Evolutionary conservation across 2,329 filamentous ascomycete genomes (phyloP).

Genomic region (Penicillium sp.): DNA sequence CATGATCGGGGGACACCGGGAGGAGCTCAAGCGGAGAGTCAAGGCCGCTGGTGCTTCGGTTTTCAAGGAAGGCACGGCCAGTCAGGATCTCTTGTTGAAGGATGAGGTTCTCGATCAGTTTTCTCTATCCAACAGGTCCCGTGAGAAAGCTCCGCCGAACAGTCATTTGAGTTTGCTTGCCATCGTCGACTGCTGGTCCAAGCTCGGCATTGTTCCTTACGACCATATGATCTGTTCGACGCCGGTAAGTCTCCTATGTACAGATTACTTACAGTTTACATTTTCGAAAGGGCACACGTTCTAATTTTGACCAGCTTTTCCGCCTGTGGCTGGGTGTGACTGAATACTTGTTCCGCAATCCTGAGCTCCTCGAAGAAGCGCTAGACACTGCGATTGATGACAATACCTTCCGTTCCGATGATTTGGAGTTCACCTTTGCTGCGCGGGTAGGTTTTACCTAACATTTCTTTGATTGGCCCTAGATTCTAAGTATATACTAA

Average conservation of each 20-base stretch:
- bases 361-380: conserved; percentile 73
- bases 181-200: conserved; percentile 98
- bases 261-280: not conserved
- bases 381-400: conserved; percentile 84
- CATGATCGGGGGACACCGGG: conserved; percentile 79
- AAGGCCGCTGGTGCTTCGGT: conserved; percentile 73
- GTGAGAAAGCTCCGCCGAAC: conserved; percentile 66
- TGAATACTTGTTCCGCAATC: conserved; percentile 87
- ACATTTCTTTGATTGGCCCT: not conserved
- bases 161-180: conserved; percentile 90
- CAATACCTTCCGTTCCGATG: conserved; percentile 87
- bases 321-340: conserved; percentile 95
- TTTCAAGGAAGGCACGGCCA: conserved; percentile 52
- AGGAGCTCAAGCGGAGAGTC: conserved; percentile 70
- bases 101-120: conserved; percentile 86
- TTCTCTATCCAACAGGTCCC: conserved; percentile 67
- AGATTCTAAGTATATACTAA: not conserved
- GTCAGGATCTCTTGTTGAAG: conserved; percentile 63
- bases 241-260: conserved; percentile 53
- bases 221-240: conserved; percentile 99
- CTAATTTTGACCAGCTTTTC: conserved; percentile 59
- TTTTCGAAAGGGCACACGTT: not conserved
- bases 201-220: conserved; percentile 87
- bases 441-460: conserved; percentile 55
- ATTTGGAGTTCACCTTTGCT: conserved; percentile 96